Evolutionary conservation across 768 basidiomycete species (phyloP), one percentile per base, ranked within the genome.

Genomic region (Leucocoprinus leucothites): DNA sequence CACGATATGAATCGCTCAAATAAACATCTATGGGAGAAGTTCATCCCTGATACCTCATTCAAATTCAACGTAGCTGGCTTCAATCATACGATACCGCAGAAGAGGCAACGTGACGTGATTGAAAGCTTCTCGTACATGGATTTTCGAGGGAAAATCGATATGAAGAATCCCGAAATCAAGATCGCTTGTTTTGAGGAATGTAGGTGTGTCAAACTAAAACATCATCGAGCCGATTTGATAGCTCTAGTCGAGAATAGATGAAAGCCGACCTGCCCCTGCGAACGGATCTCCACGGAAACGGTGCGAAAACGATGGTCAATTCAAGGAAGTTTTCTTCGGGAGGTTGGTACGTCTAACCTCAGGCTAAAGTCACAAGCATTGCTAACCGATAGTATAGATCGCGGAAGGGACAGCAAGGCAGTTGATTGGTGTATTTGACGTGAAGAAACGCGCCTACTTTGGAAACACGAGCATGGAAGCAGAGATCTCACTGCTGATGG

Each of bases 391-490:
- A 46, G 54, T 36, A 42, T 49, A 74, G 74, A 57, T 73, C 80
- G 89, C 74, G 57, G 80, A 86, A 63, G 87, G 87, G 13, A 75
- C 79, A 24, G 89, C 91, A 0, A 82, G 96, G 4, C 65, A 74
- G 2, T 74, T 95, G 31, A 77, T 93, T 46, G 69, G 73, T 46
- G 80, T 72, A 51, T 96, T 92, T 57, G 87, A 91, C 57, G 88
- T 99, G 47, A 98, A 97, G 69, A 91, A 92, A 61, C 81, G 97
- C 8, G 73, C 74, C 13, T 98, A 90, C 65, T 98, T 85, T 67
- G 97, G 97, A 2, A 99, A 95, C 61, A 99, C 97, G 0, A 91
- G 91, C 63, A 99, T 99, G 97, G 95, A 97, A 61, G 85, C 96
- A 0, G 94, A 98, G 67, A 87, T 98, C 46, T 95, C 94, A 1